These are phyloP conservation scores for Podaxis mareebaensis DNA, from an alignment of 768 basidiomycete species.

Conservation along the genomic window DNA sequence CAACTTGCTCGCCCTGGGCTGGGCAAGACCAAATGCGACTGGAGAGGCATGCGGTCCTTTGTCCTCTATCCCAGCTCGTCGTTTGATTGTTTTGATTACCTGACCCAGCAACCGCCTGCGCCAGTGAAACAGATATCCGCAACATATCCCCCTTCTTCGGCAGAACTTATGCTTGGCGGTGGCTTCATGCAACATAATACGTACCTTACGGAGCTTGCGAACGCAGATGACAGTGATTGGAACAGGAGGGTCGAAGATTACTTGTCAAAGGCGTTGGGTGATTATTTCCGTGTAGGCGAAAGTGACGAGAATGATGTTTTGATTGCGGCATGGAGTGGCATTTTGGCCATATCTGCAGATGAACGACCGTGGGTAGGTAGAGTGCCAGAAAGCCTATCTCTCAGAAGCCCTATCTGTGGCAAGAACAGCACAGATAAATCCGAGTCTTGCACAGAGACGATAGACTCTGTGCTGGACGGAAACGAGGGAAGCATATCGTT, in stretches of 20 bases:
- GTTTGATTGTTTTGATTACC: conserved; percentile 58
- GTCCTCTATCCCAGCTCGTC: conserved; percentile 51
- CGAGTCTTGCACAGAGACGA: conserved; percentile 12
- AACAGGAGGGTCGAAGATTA: conserved; percentile 30
- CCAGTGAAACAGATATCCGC: not conserved
- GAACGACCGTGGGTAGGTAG: conserved; percentile 70
- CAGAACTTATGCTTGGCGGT: conserved; percentile 71
- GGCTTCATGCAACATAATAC: conserved; percentile 41
- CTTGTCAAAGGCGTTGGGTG: conserved; percentile 41
- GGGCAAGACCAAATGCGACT: conserved; percentile 21
- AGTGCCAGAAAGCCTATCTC: conserved; percentile 49
- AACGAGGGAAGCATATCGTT: conserved; percentile 13
- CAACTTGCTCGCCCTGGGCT: conserved; percentile 51
- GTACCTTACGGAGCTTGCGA: conserved; percentile 36
- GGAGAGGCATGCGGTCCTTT: conserved; percentile 54
- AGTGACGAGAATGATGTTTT: conserved; percentile 31
- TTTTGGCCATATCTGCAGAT: conserved; percentile 63
- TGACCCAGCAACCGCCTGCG: conserved; percentile 55
- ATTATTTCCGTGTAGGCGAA: conserved; percentile 46
- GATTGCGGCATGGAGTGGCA: conserved; percentile 63
- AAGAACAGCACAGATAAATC: not conserved
- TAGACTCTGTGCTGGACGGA: not conserved
- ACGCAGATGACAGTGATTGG: conserved; percentile 36
- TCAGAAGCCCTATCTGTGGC: conserved; percentile 28
- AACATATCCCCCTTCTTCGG: conserved; percentile 23